A percentile compares a stretch with the other conserved stretches of the same genome.
Conservation (phyloP, 768 basidiomycete genomes). For the Erythrobasidium yunnanense region DNA sequence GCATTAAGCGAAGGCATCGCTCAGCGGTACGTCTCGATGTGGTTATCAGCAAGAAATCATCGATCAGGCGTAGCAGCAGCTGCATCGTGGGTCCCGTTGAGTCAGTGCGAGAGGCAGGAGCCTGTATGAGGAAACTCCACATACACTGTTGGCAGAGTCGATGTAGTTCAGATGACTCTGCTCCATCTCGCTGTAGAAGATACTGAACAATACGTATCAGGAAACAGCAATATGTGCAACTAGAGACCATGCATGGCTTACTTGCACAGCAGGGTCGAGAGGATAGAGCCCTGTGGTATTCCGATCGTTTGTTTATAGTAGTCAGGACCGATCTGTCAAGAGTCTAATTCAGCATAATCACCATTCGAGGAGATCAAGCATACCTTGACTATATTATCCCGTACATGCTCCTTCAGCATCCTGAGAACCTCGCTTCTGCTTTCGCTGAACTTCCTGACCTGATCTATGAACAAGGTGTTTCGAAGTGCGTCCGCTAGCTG, state of each 20-base stretch:
- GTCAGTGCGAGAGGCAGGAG: neutral
- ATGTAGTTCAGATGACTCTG: conserved; percentile 48
- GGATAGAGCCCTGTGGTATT: conserved; percentile 92
- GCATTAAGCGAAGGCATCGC: conserved; percentile 66
- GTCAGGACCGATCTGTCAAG: conserved; percentile 60
- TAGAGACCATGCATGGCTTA: neutral
- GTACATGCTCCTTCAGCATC: conserved; percentile 79
- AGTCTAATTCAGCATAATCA: neutral
- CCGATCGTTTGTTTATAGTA: conserved; percentile 84
- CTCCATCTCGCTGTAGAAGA: conserved; percentile 90
- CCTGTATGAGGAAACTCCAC: conserved; percentile 37
- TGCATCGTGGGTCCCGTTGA: conserved; percentile 40
- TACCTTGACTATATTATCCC: conserved; percentile 83
- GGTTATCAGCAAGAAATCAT: conserved; percentile 86
- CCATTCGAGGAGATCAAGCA: neutral
- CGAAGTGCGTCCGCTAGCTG: conserved; percentile 57
- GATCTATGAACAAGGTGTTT: conserved; percentile 71
- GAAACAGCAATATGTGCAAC: neutral
- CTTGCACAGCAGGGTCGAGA: conserved; percentile 89
- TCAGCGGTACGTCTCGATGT: conserved; percentile 53
- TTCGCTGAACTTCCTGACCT: conserved; percentile 52
- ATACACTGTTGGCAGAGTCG: conserved; percentile 54
- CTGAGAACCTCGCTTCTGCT: conserved; percentile 55
- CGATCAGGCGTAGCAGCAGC: conserved; percentile 75
- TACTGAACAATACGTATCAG: conserved; percentile 39